Conservation (phyloP, 1,139 yeast genomes). For the Taphrina confusa region DNA sequence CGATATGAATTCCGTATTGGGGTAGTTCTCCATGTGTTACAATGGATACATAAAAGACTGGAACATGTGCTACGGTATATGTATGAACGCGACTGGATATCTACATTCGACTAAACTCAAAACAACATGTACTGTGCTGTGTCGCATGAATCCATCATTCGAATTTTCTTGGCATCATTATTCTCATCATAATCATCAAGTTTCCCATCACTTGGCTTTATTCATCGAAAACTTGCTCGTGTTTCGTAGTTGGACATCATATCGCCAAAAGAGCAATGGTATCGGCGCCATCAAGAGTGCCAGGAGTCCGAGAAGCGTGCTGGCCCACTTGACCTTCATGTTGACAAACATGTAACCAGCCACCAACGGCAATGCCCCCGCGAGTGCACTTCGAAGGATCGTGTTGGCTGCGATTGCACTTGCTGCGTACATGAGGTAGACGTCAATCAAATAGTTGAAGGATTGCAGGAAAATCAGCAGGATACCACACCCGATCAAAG, state of each 20-base stretch:
- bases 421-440: constrained; percentile 59
- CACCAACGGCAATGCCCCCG: constrained; percentile 71
- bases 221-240: constrained; percentile 40
- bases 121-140: no score
- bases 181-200: no score
- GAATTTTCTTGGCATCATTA: no score
- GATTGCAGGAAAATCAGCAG: constrained; percentile 56
- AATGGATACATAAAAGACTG: no score
- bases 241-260: constrained; percentile 46
- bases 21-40: no score
- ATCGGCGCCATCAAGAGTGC: constrained; percentile 62
- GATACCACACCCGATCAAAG: constrained; percentile 64
- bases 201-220: no score
- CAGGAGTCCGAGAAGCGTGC: constrained; percentile 53
- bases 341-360: constrained; percentile 56
- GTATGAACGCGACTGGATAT: no score
- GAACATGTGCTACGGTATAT: no score
- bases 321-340: constrained; percentile 52
- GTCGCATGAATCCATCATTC: no score
- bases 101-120: no score
- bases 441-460: constrained; percentile 57
- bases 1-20: no score
- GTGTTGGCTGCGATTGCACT: constrained; percentile 73
- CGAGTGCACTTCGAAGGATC: constrained; percentile 62
- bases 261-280: constrained; percentile 61